Evolutionary conservation across 2,329 filamentous ascomycete species (phyloP).

Genomic region (Incumbomyces lentus): DNA sequence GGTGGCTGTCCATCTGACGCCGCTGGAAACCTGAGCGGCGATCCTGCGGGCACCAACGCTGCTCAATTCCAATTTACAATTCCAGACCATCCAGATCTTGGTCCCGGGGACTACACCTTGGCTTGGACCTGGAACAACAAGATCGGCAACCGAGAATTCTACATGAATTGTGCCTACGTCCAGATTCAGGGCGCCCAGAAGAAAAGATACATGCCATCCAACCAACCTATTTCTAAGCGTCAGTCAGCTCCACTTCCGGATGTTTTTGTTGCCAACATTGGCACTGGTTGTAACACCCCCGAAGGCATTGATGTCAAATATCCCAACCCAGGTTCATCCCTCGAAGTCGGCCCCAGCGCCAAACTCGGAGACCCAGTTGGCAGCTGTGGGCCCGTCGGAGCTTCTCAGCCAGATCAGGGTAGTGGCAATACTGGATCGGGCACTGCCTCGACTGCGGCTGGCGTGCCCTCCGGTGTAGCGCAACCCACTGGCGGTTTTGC

Average conservation of each 20-base stretch:
- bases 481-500: conserved; percentile 15
- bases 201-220: conserved; percentile 31
- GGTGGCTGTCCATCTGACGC: conserved; percentile 68
- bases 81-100: conserved; percentile 50
- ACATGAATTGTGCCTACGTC: conserved; percentile 88
- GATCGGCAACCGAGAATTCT: conserved; percentile 86
- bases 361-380: neutral
- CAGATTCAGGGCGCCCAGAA: conserved; percentile 46
- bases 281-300: conserved; percentile 44
- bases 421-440: neutral
- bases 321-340: conserved; percentile 53
- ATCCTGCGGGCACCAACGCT: conserved; percentile 31
- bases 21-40: conserved; percentile 47
- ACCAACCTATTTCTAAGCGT: conserved; percentile 18
- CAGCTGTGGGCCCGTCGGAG: conserved; percentile 17
- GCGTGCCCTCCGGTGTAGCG: conserved; percentile 5
- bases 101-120: conserved; percentile 65
- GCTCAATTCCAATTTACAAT: conserved; percentile 60
- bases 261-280: conserved; percentile 62
- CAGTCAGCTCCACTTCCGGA: conserved; percentile 49
- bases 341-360: conserved; percentile 15
- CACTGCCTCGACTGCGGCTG: conserved; percentile 7
- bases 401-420: conserved; percentile 8
- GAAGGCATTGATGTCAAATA: conserved; percentile 52
- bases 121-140: conserved; percentile 96